These are phyloP conservation scores for Corynascus novoguineensis DNA, from an alignment of 495 filamentous ascomycete species.

Conservation along the genomic window DNA sequence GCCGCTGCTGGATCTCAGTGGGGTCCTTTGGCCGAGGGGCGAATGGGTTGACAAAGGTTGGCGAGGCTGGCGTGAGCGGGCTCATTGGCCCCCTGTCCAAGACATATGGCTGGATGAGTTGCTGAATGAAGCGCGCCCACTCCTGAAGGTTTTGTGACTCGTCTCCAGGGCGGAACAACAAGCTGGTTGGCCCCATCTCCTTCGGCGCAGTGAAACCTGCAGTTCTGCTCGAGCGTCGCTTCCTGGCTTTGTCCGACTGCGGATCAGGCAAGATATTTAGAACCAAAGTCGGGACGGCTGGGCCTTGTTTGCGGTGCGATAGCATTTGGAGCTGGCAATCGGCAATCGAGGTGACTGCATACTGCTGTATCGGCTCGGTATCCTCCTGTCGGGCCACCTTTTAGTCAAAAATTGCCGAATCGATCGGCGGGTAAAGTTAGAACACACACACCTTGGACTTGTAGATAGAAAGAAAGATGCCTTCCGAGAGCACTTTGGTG, in stretches of 20 bases:
- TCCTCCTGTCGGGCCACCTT: conserved; percentile 36
- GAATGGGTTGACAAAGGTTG: conserved; percentile 44
- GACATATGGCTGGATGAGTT: conserved; percentile 34
- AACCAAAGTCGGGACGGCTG: conserved; percentile 44
- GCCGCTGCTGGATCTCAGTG: conserved; percentile 28
- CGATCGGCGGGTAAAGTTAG: background rate
- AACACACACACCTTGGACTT: conserved; percentile 44
- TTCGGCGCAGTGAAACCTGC: conserved; percentile 42
- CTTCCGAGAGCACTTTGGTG: conserved; percentile 28
- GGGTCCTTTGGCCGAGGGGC: conserved; percentile 32
- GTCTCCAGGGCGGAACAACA: conserved; percentile 43
- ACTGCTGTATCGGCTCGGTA: conserved; percentile 45
- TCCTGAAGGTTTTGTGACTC: conserved; percentile 37
- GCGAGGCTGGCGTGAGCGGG: conserved; percentile 40
- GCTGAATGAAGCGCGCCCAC: conserved; percentile 44
- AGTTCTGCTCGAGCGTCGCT: conserved; percentile 52
- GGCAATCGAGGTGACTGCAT: conserved; percentile 44
- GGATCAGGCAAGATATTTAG: conserved; percentile 49
- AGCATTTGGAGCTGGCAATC: conserved; percentile 49
- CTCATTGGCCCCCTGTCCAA: conserved; percentile 33
- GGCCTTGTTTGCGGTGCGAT: conserved; percentile 51
- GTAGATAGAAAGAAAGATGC: conserved; percentile 49
- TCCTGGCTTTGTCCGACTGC: conserved; percentile 46
- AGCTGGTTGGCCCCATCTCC: conserved; percentile 36
- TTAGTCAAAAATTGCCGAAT: conserved; percentile 5